Conservation (phyloP, 2,329 filamentous ascomycete genomes). For the Colletotrichum spinosum region DNA sequence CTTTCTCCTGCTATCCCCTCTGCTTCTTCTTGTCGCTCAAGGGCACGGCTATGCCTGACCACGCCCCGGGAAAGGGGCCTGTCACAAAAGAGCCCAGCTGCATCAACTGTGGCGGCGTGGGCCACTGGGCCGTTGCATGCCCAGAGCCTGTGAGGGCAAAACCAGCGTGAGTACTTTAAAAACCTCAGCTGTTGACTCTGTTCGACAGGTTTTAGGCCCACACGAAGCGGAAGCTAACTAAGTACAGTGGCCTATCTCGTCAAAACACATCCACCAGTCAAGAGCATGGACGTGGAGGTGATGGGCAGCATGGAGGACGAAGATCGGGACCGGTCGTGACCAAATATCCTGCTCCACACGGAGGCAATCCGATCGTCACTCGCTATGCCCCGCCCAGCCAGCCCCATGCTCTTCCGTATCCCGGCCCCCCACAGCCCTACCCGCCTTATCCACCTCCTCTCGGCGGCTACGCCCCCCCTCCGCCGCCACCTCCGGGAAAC, state of each 20-base stretch:
- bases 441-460: constrained; percentile 27
- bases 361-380: constrained; percentile 33
- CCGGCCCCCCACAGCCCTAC: constrained; percentile 29
- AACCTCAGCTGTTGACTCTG: neutral
- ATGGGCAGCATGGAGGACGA: constrained; percentile 23
- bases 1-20: too few relatives aligned
- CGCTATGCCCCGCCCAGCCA: constrained; percentile 35
- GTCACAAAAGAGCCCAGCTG: constrained; percentile 35
- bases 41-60: constrained; percentile 21
- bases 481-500: constrained; percentile 24
- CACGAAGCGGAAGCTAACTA: neutral
- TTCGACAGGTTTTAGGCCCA: neutral
- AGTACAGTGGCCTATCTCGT: constrained; percentile 27
- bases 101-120: constrained; percentile 35
- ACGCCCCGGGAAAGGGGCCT: constrained; percentile 30
- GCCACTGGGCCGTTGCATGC: constrained; percentile 37
- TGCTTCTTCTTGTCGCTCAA: neutral
- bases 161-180: constrained; percentile 29
- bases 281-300: constrained; percentile 21
- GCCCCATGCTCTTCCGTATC: constrained; percentile 33
- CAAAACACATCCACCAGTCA: constrained; percentile 21
- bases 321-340: constrained; percentile 34
- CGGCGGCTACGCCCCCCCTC: constrained; percentile 16
- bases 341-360: constrained; percentile 33
- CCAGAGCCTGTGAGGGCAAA: constrained; percentile 35